Evolutionary conservation across 1,284 basidiomycete species (phyloP), one percentile per base, ranked within the genome.

Genomic region (Rhizoctonia solani): DNA sequence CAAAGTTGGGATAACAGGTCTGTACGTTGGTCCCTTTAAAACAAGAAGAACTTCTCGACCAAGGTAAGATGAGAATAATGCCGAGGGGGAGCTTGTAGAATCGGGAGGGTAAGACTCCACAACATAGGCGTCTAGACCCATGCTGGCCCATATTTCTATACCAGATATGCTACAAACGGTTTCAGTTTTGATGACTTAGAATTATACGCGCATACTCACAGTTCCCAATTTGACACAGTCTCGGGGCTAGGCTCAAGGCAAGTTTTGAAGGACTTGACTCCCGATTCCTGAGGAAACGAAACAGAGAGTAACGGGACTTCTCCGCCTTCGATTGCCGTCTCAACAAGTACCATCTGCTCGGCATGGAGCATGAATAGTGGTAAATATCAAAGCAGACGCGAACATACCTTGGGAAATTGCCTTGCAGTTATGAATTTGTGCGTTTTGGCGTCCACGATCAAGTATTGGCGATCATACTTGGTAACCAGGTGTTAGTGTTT

Each of bases 281-380:
- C 83, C 0, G 83, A 84, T 27, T 80, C 82, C 3, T 78, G 75
- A 16, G 88, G 88, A 73, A 91, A 87, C 0, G 78, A 76, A 29
- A 90, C 77, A 23, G 78, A 74, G 19, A 90, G 79, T 0, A 80
- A 77, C 13, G 80, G 80, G 4, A 74, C 72, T 6, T 78, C 72
- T 70, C 87, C 83, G 47, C 71, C 50, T 61, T 82, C 75, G 68
- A 90, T 81, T 16, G 73, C 75, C 0, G 89, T 86, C 6, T 80
- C 77, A 59, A 91, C 83, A 37, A 90, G 78, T 5, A 91, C 82
- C 81, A 89, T 85, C 87, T 90, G n/a, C n/a, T n/a, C n/a, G 58
- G 1, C 19, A 8, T 16, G 25, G 54, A 29, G 54, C 21, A 44
- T 58, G 23, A 41, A 41, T 25, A 55, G 34, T 49, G 5, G 9